Evolutionary conservation across 192 early-diverging fungal genomes (phyloP).

Genomic region (Phycomyces nitens): DNA sequence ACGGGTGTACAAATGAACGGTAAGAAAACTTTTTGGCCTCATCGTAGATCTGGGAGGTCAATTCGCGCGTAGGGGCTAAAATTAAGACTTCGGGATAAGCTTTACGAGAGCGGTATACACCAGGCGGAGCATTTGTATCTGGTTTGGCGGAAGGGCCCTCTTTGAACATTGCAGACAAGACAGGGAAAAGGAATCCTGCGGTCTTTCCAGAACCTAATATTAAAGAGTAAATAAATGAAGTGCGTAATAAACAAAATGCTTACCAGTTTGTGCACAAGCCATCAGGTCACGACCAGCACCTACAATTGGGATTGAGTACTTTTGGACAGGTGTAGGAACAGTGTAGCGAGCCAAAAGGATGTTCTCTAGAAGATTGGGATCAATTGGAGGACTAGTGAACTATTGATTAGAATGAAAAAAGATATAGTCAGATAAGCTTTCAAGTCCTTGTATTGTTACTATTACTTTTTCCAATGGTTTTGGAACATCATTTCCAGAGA

Average conservation of each 20-base stretch:
- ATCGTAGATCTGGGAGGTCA: slow-evolving; percentile 92
- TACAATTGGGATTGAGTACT: slow-evolving; percentile 85
- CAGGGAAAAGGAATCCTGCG: slow-evolving; percentile 95
- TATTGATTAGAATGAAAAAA: not conserved
- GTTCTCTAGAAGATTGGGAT: slow-evolving; percentile 84
- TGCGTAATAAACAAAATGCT: not conserved
- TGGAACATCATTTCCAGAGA: slow-evolving; percentile 66
- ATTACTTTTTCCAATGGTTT: slow-evolving; percentile 44
- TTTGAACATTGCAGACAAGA: slow-evolving; percentile 86
- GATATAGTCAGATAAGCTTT: too few species aligned
- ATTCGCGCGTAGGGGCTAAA: slow-evolving; percentile 94
- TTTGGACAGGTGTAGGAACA: slow-evolving; percentile 94
- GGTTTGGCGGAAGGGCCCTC: slow-evolving; percentile 54
- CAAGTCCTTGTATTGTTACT: too few species aligned
- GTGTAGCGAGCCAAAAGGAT: slow-evolving; percentile 85
- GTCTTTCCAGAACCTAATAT: slow-evolving; percentile 79
- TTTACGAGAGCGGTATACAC: slow-evolving; percentile 48
- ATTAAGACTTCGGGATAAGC: slow-evolving; percentile 78
- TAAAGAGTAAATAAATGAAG: not conserved
- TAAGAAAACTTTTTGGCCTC: slow-evolving; percentile 82
- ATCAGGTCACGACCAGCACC: slow-evolving; percentile 86
- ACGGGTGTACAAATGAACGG: slow-evolving; percentile 89
- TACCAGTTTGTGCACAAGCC: slow-evolving; percentile 95
- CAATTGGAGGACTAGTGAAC: slow-evolving; percentile 64
- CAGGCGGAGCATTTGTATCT: not conserved